Percentiles rank a stretch among this genome's conserved stretches.
These are phyloP conservation scores for Pouteria campechiana DNA, from an alignment of 179 eudicot species.

Conservation along the genomic window DNA sequence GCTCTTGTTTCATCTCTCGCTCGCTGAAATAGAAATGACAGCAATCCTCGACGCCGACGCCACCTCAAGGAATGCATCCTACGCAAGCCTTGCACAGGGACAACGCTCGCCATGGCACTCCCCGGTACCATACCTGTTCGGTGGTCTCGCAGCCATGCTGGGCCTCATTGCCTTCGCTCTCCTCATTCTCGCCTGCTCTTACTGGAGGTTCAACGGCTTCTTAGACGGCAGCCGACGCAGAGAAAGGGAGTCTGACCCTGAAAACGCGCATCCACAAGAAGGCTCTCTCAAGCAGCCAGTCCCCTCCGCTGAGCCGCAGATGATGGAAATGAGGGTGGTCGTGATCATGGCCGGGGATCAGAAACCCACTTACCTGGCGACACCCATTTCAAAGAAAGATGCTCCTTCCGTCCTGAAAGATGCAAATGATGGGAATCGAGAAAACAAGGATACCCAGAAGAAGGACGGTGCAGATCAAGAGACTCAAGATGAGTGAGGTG, in stretches of 20 bases:
- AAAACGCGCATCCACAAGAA: too few species aligned
- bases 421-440: neutral
- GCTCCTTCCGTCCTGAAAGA: neutral
- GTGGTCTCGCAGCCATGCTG: conserved; percentile 45
- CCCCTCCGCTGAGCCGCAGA: too few species aligned
- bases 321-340: conserved; percentile 31
- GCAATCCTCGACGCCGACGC: too few species aligned
- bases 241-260: too few species aligned
- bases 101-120: conserved; percentile 35
- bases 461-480: too few species aligned
- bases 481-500: too few species aligned
- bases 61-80: too few species aligned
- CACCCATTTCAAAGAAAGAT: conserved; percentile 10
- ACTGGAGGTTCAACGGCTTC: conserved; percentile 30
- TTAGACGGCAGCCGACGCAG: conserved; percentile 8
- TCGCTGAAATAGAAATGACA: too few species aligned
- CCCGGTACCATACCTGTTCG: conserved; percentile 52
- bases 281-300: too few species aligned
- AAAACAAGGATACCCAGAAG: neutral
- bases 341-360: conserved; percentile 60
- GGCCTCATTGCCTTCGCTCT: conserved; percentile 39
- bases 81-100: too few species aligned
- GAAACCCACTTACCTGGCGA: conserved; percentile 51
- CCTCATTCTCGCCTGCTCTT: conserved; percentile 37
- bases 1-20: too few species aligned